These are phyloP conservation scores for Sanghuangporus weigelae DNA, from an alignment of 1,284 basidiomycete species.

Conservation along the genomic window DNA sequence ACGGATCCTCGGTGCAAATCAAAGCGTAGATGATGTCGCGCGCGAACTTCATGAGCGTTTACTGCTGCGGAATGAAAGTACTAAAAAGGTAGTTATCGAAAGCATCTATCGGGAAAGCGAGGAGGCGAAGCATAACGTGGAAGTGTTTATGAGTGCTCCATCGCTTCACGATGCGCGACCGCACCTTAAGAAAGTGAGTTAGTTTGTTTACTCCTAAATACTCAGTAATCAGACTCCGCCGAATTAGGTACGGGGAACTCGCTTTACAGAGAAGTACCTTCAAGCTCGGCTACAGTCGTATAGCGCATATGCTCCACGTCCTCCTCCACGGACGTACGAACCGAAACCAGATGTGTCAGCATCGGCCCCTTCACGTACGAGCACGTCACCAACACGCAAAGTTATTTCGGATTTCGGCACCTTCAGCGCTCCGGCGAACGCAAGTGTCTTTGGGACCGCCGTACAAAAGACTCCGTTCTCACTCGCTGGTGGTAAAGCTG, in stretches of 20 bases:
- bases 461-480: constrained; percentile 76
- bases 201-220: constrained; percentile 18
- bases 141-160: constrained; percentile 76
- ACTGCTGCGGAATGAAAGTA: constrained; percentile 89
- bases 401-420: constrained; percentile 87
- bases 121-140: constrained; percentile 87
- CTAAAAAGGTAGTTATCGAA: constrained; percentile 94
- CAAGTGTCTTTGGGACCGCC: constrained; percentile 76
- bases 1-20: constrained; percentile 82
- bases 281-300: constrained; percentile 62
- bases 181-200: constrained; percentile 71
- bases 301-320: constrained; percentile 45
- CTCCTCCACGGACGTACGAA: constrained; percentile 40
- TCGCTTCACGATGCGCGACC: constrained; percentile 75
- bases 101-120: constrained; percentile 92
- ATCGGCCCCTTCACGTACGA: constrained; percentile 31
- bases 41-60: constrained; percentile 89
- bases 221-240: not conserved
- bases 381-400: constrained; percentile 67
- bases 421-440: constrained; percentile 73
- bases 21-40: constrained; percentile 96
- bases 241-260: constrained; percentile 77
- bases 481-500: constrained; percentile 72
- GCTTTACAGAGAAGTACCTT: constrained; percentile 93
- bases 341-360: constrained; percentile 30